A percentile compares a stretch with the other conserved stretches of the same genome.
phyloP scores from a whole-genome alignment of 176 grass and related monocot species.

The Rhynchospora pubera region DNA sequence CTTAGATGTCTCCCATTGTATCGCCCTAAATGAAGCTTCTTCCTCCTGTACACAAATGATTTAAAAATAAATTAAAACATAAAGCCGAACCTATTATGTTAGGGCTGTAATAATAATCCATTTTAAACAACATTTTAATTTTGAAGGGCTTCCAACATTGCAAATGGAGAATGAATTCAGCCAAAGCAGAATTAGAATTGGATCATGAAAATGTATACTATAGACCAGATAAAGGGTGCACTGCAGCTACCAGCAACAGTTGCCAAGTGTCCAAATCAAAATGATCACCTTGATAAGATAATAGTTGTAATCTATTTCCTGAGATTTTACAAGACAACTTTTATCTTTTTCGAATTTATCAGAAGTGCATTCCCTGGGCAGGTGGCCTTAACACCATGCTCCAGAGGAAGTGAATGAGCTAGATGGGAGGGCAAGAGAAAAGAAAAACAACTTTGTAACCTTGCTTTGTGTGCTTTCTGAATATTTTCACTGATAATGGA shows the following conservation, averaged over 20 bases:
- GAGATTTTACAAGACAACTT: not conserved
- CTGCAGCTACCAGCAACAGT: not conserved
- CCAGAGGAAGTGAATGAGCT: not conserved
- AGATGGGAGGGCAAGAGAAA: not conserved
- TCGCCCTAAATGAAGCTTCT: constrained; percentile 56
- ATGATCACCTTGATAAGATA: not conserved
- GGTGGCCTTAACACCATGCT: not conserved
- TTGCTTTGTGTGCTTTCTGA: not conserved
- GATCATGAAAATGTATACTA: not conserved
- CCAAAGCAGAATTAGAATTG: not conserved
- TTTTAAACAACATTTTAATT: not conserved
- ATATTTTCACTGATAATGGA: not conserved
- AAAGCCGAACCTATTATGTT: not conserved
- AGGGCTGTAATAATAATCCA: no score
- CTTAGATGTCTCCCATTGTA: constrained; percentile 67
- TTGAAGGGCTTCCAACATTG: not conserved
- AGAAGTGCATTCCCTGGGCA: not conserved
- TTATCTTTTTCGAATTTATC: not conserved
- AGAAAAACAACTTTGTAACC: not conserved
- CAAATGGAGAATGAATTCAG: not conserved
- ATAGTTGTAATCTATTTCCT: not conserved
- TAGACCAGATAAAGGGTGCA: not conserved
- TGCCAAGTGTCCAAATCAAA: not conserved
- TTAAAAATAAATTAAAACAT: constrained; percentile 8
- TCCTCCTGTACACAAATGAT: constrained; percentile 48